These are phyloP conservation scores for Gossypium arboreum DNA, from an alignment of 345 rosid species.

Conservation along the genomic window DNA sequence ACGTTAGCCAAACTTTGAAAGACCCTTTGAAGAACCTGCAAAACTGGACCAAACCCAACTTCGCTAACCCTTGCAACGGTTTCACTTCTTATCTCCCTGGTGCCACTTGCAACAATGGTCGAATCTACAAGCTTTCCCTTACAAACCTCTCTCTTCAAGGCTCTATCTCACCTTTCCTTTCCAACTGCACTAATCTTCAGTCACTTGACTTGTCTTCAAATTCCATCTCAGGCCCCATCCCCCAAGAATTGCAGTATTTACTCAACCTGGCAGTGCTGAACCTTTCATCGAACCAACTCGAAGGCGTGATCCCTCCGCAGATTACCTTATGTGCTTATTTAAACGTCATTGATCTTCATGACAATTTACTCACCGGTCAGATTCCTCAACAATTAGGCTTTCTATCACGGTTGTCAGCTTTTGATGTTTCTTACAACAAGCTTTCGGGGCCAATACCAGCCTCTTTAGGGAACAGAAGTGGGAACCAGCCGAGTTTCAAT, in stretches of 20 bases:
- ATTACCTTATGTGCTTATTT: slow-evolving; percentile 76
- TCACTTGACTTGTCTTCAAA: slow-evolving; percentile 89
- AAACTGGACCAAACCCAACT: slow-evolving; percentile 70
- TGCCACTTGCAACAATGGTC: slow-evolving; percentile 85
- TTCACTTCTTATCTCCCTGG: slow-evolving; percentile 70
- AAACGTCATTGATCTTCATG: slow-evolving; percentile 86
- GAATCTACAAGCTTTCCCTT: slow-evolving; percentile 85
- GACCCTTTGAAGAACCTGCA: slow-evolving; percentile 66
- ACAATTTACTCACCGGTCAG: slow-evolving; percentile 61
- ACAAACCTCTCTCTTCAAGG: slow-evolving; percentile 71
- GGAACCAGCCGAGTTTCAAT: slow-evolving; percentile 64
- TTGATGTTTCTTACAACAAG: slow-evolving; percentile 70
- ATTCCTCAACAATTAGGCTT: slow-evolving; percentile 69
- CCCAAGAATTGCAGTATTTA: slow-evolving; percentile 59
- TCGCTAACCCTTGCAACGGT: slow-evolving; percentile 68
- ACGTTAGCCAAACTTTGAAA: slow-evolving; percentile 45
- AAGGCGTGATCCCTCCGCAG: slow-evolving; percentile 72
- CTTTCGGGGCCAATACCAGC: slow-evolving; percentile 75
- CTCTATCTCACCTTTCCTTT: slow-evolving; percentile 65
- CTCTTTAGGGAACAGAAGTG: slow-evolving; percentile 56
- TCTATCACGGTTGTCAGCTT: slow-evolving; percentile 62
- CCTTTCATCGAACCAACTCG: slow-evolving; percentile 76
- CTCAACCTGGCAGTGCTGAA: slow-evolving; percentile 89
- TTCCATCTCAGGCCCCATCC: slow-evolving; percentile 67
- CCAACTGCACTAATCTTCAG: slow-evolving; percentile 90